Evolutionary conservation across 768 basidiomycete genomes (phyloP).

Genomic region (Sporobolomyces phaffii): DNA sequence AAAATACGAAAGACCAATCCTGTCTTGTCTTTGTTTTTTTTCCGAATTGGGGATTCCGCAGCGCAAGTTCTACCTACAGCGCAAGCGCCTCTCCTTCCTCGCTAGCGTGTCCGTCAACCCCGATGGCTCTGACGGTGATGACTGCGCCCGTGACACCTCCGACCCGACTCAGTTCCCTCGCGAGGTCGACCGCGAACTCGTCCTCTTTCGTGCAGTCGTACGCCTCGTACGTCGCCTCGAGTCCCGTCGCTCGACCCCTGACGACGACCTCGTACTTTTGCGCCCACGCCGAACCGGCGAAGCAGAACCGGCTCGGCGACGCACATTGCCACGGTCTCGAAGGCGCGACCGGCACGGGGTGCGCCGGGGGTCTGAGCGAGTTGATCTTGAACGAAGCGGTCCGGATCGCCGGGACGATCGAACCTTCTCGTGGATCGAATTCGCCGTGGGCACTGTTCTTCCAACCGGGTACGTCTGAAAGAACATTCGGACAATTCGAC

Average conservation of each 20-base stretch:
- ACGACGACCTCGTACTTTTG: slow-evolving; percentile 25
- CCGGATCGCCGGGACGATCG: slow-evolving; percentile 32
- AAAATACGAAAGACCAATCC: too few species aligned
- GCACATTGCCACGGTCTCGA: slow-evolving; percentile 6
- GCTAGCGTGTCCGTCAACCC: slow-evolving; percentile 12
- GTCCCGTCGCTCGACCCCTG: background rate
- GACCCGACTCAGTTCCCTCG: background rate
- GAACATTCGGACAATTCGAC: background rate
- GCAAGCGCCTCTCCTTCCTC: slow-evolving; percentile 2
- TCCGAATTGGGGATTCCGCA: too few species aligned
- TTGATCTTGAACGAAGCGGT: slow-evolving; percentile 32
- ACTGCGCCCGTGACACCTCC: slow-evolving; percentile 5
- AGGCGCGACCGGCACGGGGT: slow-evolving; percentile 4
- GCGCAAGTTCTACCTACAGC: too few species aligned
- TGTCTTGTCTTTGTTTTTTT: too few species aligned
- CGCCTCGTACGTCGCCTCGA: background rate
- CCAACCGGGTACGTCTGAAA: slow-evolving; percentile 37
- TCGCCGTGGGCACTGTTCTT: slow-evolving; percentile 21
- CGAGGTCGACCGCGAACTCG: slow-evolving; percentile 6
- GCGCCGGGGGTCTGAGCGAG: background rate
- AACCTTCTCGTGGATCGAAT: slow-evolving; percentile 27
- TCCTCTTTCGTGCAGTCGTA: slow-evolving; percentile 30
- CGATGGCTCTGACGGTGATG: slow-evolving; percentile 5
- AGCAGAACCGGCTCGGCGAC: background rate
- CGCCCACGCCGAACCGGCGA: slow-evolving; percentile 30